These are phyloP conservation scores for Glycine tomentella DNA, from an alignment of 306 rosid genomes.

Conservation along the genomic window DNA sequence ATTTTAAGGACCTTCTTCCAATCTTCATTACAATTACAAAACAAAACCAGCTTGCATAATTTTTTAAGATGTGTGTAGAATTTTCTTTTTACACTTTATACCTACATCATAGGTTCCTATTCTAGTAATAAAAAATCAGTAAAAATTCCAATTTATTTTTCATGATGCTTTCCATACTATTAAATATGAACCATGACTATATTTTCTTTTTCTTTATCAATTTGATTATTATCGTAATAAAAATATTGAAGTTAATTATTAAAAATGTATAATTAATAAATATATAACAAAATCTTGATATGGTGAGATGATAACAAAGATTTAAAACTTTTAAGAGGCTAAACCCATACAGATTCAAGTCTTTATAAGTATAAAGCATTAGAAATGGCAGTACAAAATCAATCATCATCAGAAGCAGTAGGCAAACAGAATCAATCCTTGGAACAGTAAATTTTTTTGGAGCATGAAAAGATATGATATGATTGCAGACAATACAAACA, in stretches of 20 bases:
- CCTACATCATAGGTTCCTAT: no score
- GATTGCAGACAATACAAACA: conserved; percentile 17
- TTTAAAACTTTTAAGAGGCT: conserved; percentile 15
- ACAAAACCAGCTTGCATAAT: no score
- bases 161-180: no score
- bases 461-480: conserved; percentile 6
- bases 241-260: conserved; percentile 1
- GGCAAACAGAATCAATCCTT: conserved; percentile 17
- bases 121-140: no score
- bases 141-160: no score
- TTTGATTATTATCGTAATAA: not conserved
- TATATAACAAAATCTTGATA: conserved; percentile 8
- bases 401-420: conserved; percentile 14
- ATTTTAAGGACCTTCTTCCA: no score
- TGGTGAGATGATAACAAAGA: not conserved
- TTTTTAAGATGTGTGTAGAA: no score
- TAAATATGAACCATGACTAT: not conserved
- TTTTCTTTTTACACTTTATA: no score
- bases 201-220: not conserved
- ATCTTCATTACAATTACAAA: no score
- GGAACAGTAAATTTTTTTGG: conserved; percentile 13
- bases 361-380: not conserved
- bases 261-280: not conserved
- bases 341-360: conserved; percentile 6
- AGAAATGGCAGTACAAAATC: conserved; percentile 6